Base-by-base conservation (phyloP, 2,329 filamentous ascomycete genomes). In the Paraphaeosphaeria minitans region DNA sequence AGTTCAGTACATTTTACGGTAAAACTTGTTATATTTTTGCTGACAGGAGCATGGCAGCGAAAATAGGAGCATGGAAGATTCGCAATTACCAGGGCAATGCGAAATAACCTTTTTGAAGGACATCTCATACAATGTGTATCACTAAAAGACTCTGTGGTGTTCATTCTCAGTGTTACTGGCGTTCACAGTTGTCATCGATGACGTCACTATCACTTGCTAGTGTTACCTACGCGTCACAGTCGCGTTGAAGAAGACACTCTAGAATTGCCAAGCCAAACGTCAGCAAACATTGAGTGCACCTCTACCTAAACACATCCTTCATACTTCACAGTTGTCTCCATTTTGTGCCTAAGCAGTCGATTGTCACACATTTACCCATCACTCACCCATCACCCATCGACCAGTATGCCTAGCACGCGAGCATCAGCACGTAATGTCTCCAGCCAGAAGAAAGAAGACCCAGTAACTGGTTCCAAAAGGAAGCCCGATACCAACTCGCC, bases 401-500 rank as follows among this genome's bases (percentile, higher is more conserved):
- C 16, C 50, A 33, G 7, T 10, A 75, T 75, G 73, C 61, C 66
- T 29, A 67, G 60, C 46, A 75, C 72, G 64, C 69, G 67, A 43
- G 67, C 71, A 41, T 68, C 71, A 29, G 49, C 65, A 29, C 69
- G 65, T 47, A 60, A 64, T n/a, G 56, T 59, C 27, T 64, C 66
- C 12, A 73, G 67, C 55, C 65, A 71, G 22, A 49, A 64, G 37
- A 62, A 69, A 39, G 64, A 63, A 14, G 63, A 71, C 13, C 77
- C 70, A 62, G 69, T 62, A 66, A 73, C 71, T 55, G 76, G 76
- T 24, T 71, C 67, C 5, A 79, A 81, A 66, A 73, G 78, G 57
- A 79, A 80, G 69, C 73, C 75, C 24, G 75, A 79, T 46, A 61
- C 59, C 43, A 61, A 67, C 5, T 74, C 78, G 1, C 75, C 78